A percentile compares a stretch with the other conserved stretches of the same genome.
These are phyloP conservation scores for Karstenula rhodostoma DNA, from an alignment of 2,329 filamentous ascomycete species.

Conservation along the genomic window DNA sequence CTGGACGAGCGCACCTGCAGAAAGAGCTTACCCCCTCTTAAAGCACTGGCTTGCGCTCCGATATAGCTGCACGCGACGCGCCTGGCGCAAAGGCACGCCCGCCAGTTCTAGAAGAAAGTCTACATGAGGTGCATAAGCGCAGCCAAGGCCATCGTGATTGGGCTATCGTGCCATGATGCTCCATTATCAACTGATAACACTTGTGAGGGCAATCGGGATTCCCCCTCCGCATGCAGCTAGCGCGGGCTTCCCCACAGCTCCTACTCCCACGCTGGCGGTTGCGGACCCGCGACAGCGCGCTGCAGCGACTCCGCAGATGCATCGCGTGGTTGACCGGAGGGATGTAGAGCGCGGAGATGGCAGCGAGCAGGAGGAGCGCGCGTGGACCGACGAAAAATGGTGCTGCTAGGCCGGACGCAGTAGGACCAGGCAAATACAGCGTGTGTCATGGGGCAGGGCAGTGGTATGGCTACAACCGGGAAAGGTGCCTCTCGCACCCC, in stretches of 20 bases:
- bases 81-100: conserved; percentile 13
- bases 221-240: not conserved
- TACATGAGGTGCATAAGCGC: conserved; percentile 11
- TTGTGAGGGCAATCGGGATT: not conserved
- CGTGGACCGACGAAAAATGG: not conserved
- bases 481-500: too few species aligned
- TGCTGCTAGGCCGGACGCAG: not conserved
- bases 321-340: not conserved
- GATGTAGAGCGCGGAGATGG: not conserved
- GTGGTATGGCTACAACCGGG: too few species aligned
- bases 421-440: not conserved
- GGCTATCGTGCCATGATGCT: not conserved
- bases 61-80: conserved; percentile 17
- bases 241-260: conserved; percentile 1
- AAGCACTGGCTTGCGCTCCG: conserved; percentile 17
- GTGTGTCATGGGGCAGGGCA: too few species aligned
- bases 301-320: not conserved
- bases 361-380: not conserved
- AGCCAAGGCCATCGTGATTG: not conserved
- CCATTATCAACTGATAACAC: conserved; percentile 23
- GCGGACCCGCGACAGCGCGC: conserved; percentile 5
- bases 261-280: not conserved
- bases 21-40: conserved; percentile 27
- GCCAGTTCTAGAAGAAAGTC: conserved; percentile 12
- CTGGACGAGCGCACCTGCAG: conserved; percentile 18